Percentiles rank a stretch among this genome's conserved stretches.
phyloP scores from a whole-genome alignment of 176 grass and related monocot species.

The Puccinellia tenuiflora region DNA sequence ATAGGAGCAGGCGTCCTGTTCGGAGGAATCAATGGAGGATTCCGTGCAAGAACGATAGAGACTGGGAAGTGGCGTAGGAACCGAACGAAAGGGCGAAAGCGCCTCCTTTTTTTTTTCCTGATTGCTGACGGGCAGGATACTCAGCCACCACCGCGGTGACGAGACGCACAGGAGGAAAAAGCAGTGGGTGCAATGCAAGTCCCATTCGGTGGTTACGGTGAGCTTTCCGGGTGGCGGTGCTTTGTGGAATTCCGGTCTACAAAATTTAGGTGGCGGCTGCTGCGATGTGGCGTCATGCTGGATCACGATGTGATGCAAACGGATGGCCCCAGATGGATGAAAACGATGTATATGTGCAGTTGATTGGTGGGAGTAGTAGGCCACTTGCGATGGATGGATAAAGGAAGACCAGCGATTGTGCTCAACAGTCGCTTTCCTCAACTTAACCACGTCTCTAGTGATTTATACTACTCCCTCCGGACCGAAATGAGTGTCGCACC shows the following conservation, averaged over 20 bases:
- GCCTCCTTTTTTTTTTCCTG: background rate
- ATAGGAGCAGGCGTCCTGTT: background rate
- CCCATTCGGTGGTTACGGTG: conserved; percentile 1
- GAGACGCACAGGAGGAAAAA: background rate
- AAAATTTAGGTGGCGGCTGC: conserved; percentile 37
- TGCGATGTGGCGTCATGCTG: conserved; percentile 22
- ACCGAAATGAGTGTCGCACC: too few relatives aligned
- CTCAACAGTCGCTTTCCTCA: conserved; percentile 33
- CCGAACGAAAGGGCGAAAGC: conserved; percentile 18
- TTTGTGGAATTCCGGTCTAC: background rate
- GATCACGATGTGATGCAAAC: conserved; percentile 12
- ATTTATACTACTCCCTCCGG: too few relatives aligned
- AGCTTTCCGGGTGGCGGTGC: background rate
- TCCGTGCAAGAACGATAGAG: background rate
- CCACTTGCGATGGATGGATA: background rate
- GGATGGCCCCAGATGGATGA: conserved; percentile 12
- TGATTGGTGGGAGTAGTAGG: conserved; percentile 10
- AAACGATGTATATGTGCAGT: conserved; percentile 3
- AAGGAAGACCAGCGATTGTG: conserved; percentile 1
- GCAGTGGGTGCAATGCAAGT: conserved; percentile 7
- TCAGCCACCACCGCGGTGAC: background rate
- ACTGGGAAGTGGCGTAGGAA: background rate
- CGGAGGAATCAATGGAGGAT: background rate
- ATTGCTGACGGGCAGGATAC: conserved; percentile 12
- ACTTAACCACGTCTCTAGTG: background rate